A percentile compares a stretch with the other conserved stretches of the same genome.
These are phyloP conservation scores for Cicer pinnatifidum DNA, from an alignment of 306 rosid genomes.

Conservation along the genomic window DNA sequence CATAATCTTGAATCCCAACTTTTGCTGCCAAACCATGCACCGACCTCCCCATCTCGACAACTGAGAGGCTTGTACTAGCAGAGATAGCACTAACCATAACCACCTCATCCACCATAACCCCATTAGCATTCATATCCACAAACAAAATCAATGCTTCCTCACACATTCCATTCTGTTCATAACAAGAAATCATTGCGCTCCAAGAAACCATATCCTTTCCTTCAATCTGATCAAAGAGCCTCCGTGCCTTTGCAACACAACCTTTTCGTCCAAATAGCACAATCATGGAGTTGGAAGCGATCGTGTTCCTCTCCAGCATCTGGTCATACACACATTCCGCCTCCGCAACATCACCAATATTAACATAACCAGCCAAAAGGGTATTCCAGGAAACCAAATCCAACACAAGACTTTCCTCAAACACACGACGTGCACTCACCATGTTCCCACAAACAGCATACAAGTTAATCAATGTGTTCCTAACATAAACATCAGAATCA, in stretches of 20 bases:
- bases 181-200: slow-evolving; percentile 83
- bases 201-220: slow-evolving; percentile 74
- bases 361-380: slow-evolving; percentile 71
- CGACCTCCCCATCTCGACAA: slow-evolving; percentile 52
- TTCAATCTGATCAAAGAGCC: slow-evolving; percentile 55
- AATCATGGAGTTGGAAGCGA: slow-evolving; percentile 81
- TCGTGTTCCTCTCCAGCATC: slow-evolving; percentile 65
- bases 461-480: slow-evolving; percentile 71
- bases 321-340: slow-evolving; percentile 49
- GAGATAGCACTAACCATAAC: slow-evolving; percentile 68
- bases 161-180: slow-evolving; percentile 65
- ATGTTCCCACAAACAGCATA: slow-evolving; percentile 67
- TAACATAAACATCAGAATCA: slow-evolving; percentile 60
- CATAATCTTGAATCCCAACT: slow-evolving; percentile 65
- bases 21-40: slow-evolving; percentile 69
- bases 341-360: slow-evolving; percentile 51
- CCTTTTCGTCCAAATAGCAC: slow-evolving; percentile 63
- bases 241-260: slow-evolving; percentile 52
- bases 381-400: slow-evolving; percentile 86
- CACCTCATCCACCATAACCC: slow-evolving; percentile 76
- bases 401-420: slow-evolving; percentile 69
- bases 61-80: slow-evolving; percentile 55
- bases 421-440: slow-evolving; percentile 62
- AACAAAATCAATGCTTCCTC: slow-evolving; percentile 69
- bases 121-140: slow-evolving; percentile 53